These are phyloP conservation scores for Phoenix roebelenii DNA, from an alignment of 176 grass and related monocot species.

Conservation along the genomic window DNA sequence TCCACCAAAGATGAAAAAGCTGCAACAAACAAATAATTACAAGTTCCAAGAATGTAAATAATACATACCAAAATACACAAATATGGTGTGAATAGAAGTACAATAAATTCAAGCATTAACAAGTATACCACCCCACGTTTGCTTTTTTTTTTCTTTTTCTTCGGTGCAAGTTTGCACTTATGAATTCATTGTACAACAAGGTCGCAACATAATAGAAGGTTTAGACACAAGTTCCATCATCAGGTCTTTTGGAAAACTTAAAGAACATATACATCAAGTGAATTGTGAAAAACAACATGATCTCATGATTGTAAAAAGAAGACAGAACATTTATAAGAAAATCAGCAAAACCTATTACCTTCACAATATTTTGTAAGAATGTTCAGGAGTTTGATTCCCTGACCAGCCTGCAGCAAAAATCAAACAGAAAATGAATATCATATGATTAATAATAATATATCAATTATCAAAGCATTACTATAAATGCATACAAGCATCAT, in stretches of 20 bases:
- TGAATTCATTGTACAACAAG: too few relatives aligned
- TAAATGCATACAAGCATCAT: conserved; percentile 8
- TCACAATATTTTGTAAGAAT: conserved; percentile 98
- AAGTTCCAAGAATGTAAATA: conserved; percentile 6
- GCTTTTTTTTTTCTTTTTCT: too few relatives aligned
- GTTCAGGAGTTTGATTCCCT: conserved; percentile 83
- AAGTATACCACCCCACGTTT: too few relatives aligned
- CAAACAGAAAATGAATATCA: background rate
- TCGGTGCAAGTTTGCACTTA: too few relatives aligned
- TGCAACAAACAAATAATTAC: conserved; percentile 19
- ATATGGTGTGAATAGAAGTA: background rate
- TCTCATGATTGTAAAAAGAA: background rate
- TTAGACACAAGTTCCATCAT: too few relatives aligned
- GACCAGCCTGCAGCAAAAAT: conserved; percentile 46
- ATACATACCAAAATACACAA: background rate
- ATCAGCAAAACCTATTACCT: conserved; percentile 30
- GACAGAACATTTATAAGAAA: background rate
- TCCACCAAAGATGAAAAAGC: conserved; percentile 95
- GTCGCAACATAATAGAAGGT: too few relatives aligned
- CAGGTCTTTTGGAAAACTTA: too few relatives aligned
- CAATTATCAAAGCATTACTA: background rate
- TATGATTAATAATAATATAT: background rate
- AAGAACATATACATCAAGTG: too few relatives aligned
- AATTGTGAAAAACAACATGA: background rate
- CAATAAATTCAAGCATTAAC: background rate